Percentiles rank a stretch among this genome's conserved stretches.
Conservation (phyloP, 768 basidiomycete species). For the Mycena albidolilacea region DNA sequence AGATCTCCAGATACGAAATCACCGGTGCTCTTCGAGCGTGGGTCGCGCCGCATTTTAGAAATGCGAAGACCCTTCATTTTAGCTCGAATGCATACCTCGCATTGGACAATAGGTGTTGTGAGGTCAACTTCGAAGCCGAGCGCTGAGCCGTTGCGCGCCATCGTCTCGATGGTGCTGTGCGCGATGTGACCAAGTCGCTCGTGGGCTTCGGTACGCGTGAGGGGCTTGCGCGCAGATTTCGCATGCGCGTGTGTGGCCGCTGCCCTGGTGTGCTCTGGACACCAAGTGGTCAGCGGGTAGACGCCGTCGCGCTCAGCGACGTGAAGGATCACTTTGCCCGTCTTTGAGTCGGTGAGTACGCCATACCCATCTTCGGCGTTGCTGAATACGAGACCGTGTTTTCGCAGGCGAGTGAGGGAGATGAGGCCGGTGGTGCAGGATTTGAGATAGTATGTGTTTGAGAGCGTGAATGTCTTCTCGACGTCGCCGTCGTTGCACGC, state of each 20-base stretch:
- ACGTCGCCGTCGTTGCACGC: conserved; percentile 1
- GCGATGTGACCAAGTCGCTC: no score
- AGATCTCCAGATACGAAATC: conserved; percentile 30
- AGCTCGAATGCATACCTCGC: background rate
- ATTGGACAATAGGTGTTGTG: no score
- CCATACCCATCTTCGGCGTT: background rate
- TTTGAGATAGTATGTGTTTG: conserved; percentile 1
- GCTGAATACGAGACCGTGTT: no score
- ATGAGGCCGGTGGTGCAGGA: conserved; percentile 20
- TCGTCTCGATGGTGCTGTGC: no score
- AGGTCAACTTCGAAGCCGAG: no score
- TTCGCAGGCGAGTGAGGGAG: background rate
- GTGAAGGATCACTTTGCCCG: conserved; percentile 21
- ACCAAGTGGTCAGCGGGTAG: no score
- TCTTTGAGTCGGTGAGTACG: conserved; percentile 17
- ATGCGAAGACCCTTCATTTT: conserved; percentile 29
- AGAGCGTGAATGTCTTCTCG: background rate
- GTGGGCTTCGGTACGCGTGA: no score
- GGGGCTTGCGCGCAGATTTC: no score
- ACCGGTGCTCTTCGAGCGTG: no score
- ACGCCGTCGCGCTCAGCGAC: conserved; percentile 15
- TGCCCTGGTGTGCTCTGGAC: no score
- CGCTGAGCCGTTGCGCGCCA: no score
- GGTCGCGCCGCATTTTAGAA: background rate
- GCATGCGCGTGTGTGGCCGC: no score